These are phyloP conservation scores for Glycine latifolia DNA, from an alignment of 306 rosid genomes.

Conservation along the genomic window DNA sequence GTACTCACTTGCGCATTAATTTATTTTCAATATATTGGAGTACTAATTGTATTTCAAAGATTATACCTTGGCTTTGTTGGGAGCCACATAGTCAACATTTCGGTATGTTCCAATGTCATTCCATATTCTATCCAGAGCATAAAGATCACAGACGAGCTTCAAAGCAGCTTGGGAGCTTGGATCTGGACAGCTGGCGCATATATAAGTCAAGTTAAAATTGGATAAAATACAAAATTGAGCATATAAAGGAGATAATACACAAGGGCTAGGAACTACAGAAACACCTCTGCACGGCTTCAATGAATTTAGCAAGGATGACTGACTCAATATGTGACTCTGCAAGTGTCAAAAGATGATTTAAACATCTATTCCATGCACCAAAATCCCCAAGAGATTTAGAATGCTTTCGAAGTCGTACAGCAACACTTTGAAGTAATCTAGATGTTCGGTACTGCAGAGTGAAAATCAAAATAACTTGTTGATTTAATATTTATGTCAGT, in stretches of 20 bases:
- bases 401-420: conserved; percentile 83
- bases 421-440: conserved; percentile 90
- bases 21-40: not conserved
- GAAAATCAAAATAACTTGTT: conserved; percentile 39
- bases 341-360: conserved; percentile 93
- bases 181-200: conserved; percentile 74
- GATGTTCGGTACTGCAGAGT: conserved; percentile 89
- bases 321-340: conserved; percentile 96
- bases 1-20: not conserved
- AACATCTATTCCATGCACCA: conserved; percentile 98
- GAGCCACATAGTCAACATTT: conserved; percentile 94
- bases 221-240: conserved; percentile 16
- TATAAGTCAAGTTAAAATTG: conserved; percentile 40
- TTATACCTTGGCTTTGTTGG: conserved; percentile 95
- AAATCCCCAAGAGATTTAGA: conserved; percentile 84
- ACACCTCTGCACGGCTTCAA: conserved; percentile 87
- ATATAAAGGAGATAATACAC: conserved; percentile 11
- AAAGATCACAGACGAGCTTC: conserved; percentile 91
- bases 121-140: conserved; percentile 95
- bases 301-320: conserved; percentile 87
- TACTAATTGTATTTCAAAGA: conserved; percentile 4
- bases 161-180: conserved; percentile 82
- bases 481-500: not conserved
- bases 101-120: conserved; percentile 98
- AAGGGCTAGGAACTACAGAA: conserved; percentile 42